A percentile compares a stretch with the other conserved stretches of the same genome.
These are phyloP conservation scores for Globisporangium acanthophoron DNA, from an alignment of 352 stramenopile species.

Conservation along the genomic window DNA sequence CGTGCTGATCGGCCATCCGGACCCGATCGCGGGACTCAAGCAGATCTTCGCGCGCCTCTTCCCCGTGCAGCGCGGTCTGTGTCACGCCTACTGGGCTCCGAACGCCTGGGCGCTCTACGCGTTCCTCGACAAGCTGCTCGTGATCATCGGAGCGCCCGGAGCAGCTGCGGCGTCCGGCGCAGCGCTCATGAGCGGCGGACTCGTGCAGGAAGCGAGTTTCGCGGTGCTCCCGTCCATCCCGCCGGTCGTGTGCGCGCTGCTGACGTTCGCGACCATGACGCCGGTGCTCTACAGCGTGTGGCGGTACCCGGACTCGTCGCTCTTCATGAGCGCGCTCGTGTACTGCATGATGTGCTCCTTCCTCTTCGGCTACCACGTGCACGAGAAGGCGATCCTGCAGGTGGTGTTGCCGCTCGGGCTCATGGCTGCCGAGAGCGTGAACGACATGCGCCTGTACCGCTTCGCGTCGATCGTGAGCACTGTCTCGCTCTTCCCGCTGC, in stretches of 20 bases:
- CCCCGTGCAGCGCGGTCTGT: conserved; percentile 94
- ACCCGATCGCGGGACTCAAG: conserved; percentile 42
- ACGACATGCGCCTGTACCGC: conserved; percentile 80
- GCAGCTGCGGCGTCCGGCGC: conserved; percentile 19
- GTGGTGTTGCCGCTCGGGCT: conserved; percentile 70
- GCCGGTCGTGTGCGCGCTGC: conserved; percentile 61
- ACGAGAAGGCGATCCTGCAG: conserved; percentile 98
- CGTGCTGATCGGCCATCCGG: conserved; percentile 44
- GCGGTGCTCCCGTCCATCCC: conserved; percentile 63
- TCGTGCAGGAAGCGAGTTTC: conserved; percentile 79
- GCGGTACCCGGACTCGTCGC: conserved; percentile 68
- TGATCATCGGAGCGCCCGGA: conserved; percentile 30
- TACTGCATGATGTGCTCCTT: conserved; percentile 94
- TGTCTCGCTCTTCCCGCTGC: conserved; percentile 78
- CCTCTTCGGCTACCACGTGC: conserved; percentile 98
- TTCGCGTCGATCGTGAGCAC: conserved; percentile 62
- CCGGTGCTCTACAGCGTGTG: conserved; percentile 72
- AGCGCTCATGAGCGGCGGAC: conserved; percentile 77
- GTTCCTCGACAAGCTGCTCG: conserved; percentile 84
- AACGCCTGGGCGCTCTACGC: conserved; percentile 98
- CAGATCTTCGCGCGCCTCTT: conserved; percentile 95
- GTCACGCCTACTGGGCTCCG: conserved; percentile 98
- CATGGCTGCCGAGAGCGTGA: conserved; percentile 66
- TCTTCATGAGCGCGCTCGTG: conserved; percentile 75
- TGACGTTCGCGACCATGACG: conserved; percentile 78